Evolutionary conservation across 75 land plant species (phyloP).

Genomic region (Selaginella tamariscina): DNA sequence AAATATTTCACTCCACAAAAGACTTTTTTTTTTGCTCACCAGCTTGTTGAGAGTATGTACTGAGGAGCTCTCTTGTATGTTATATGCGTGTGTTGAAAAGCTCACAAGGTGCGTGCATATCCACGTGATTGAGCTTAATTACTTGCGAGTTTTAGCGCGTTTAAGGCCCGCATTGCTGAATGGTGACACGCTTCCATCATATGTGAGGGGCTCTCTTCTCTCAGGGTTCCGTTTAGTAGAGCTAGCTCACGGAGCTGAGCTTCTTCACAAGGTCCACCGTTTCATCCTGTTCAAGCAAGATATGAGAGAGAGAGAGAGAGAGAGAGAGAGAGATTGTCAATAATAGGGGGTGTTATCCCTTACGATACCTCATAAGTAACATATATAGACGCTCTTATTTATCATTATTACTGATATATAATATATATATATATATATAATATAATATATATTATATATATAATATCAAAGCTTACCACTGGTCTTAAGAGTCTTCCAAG

Average conservation of each 20-base stretch:
- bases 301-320: not conserved
- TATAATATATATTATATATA: too few relatives aligned
- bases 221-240: slow-evolving; percentile 80
- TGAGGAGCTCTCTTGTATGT: not conserved
- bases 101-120: not conserved
- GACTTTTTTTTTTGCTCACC: not conserved
- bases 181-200: slow-evolving; percentile 78
- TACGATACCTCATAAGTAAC: too few relatives aligned
- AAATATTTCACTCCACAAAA: too few relatives aligned
- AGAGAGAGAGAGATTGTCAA: too few relatives aligned
- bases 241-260: slow-evolving; percentile 94
- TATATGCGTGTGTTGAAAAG: not conserved
- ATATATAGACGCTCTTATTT: too few relatives aligned
- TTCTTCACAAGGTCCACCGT: slow-evolving; percentile 80
- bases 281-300: slow-evolving; percentile 50
- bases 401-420: too few relatives aligned
- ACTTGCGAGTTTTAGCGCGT: slow-evolving; percentile 85
- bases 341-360: too few relatives aligned
- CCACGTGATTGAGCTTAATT: too few relatives aligned
- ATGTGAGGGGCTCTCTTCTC: slow-evolving; percentile 59
- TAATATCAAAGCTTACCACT: not conserved
- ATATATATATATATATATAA: too few relatives aligned
- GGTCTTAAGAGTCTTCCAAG: slow-evolving; percentile 80
- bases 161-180: slow-evolving; percentile 75
- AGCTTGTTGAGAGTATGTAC: not conserved